phyloP scores from a whole-genome alignment of 1,139 yeast genomes.

The Blastobotrys arbuscula region DNA sequence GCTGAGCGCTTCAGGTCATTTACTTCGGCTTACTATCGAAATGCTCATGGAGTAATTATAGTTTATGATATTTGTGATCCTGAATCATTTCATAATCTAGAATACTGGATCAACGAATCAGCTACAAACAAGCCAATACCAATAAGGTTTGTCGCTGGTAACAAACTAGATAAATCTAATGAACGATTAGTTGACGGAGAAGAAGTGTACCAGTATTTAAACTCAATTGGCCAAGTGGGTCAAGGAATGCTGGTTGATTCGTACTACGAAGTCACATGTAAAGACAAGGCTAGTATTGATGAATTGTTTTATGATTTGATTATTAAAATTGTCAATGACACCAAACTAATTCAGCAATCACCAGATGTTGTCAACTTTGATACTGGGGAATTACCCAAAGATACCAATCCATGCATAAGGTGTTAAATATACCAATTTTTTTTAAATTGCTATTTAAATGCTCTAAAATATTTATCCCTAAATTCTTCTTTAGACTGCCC shows the following conservation, averaged over 20 bases:
- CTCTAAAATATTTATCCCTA: conserved; percentile 73
- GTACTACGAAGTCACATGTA: conserved; percentile 8
- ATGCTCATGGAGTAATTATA: conserved; percentile 12
- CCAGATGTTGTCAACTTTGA: background rate
- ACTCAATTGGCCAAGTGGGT: conserved; percentile 15
- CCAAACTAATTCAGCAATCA: background rate
- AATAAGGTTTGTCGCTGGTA: conserved; percentile 40
- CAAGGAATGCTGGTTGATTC: conserved; percentile 4
- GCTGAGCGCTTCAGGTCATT: conserved; percentile 13
- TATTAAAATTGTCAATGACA: background rate
- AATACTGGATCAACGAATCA: conserved; percentile 19
- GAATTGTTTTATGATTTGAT: conserved; percentile 34
- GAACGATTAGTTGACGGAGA: conserved; percentile 27
- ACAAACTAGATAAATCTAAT: conserved; percentile 36
- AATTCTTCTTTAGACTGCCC: conserved; percentile 47
- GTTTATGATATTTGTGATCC: conserved; percentile 10
- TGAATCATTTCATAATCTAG: conserved; percentile 11
- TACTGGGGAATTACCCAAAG: background rate
- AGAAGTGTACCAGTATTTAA: conserved; percentile 20
- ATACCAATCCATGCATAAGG: background rate
- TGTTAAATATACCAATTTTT: background rate
- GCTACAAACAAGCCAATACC: conserved; percentile 17
- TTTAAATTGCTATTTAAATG: conserved; percentile 38
- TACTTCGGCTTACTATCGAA: conserved; percentile 12
- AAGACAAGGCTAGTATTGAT: conserved; percentile 23